A percentile compares a stretch with the other conserved stretches of the same genome.
phyloP scores from a whole-genome alignment of 163 green algal genomes.

The Chlorella variabilis region DNA sequence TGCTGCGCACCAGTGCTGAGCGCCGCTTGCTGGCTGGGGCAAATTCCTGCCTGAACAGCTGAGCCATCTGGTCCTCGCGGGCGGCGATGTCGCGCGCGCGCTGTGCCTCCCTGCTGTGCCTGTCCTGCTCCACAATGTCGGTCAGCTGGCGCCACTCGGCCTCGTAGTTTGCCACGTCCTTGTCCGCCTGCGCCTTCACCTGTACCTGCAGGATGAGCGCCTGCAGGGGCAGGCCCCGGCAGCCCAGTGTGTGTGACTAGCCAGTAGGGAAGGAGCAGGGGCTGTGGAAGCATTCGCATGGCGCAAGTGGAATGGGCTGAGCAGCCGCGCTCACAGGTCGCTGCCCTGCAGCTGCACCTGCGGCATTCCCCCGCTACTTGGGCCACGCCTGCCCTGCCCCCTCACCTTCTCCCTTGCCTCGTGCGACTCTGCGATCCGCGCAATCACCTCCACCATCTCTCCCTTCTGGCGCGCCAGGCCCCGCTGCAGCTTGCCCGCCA shows the following conservation, averaged over 20 bases:
- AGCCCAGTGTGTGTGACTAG: too few relatives aligned
- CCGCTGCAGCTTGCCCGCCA: constrained; percentile 80
- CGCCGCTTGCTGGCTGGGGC: constrained; percentile 5
- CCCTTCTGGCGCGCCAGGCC: constrained; percentile 80
- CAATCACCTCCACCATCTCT: constrained; percentile 85
- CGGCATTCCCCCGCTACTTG: too few relatives aligned
- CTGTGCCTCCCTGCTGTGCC: constrained; percentile 46
- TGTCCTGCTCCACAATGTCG: constrained; percentile 87
- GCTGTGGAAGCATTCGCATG: too few relatives aligned
- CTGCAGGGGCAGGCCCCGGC: constrained; percentile 37
- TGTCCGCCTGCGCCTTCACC: constrained; percentile 82
- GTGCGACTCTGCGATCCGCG: constrained; percentile 61
- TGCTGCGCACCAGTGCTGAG: neutral
- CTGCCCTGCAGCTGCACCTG: too few relatives aligned
- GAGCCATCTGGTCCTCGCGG: constrained; percentile 76
- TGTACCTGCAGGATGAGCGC: constrained; percentile 79
- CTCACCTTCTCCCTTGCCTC: constrained; percentile 78
- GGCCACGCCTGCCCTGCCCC: too few relatives aligned
- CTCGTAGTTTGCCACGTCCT: constrained; percentile 83
- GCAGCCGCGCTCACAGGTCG: too few relatives aligned
- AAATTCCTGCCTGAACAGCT: constrained; percentile 64
- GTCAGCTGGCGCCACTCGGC: constrained; percentile 87
- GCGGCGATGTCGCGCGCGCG: constrained; percentile 68
- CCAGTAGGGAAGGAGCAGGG: too few relatives aligned
- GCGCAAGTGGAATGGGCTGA: too few relatives aligned